Evolutionary conservation across 2,329 filamentous ascomycete genomes (phyloP).

Genomic region (Phialocephala sp.): DNA sequence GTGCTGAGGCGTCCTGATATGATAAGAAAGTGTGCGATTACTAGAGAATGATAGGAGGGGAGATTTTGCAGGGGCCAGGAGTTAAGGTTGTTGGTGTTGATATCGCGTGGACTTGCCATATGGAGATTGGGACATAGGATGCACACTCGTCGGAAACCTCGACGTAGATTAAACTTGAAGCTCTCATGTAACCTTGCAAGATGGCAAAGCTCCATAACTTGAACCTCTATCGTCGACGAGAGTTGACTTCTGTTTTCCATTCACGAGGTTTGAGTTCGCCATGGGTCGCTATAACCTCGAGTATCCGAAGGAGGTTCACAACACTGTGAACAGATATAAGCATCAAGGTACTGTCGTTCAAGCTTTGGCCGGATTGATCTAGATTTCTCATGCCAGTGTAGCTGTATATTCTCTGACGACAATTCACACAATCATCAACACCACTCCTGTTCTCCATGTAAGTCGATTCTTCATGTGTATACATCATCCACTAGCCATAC

Average conservation of each 20-base stretch:
- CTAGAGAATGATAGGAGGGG: slow-evolving; percentile 3
- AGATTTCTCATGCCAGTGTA: slow-evolving; percentile 6
- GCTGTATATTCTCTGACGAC: slow-evolving; percentile 53
- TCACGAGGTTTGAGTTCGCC: background rate
- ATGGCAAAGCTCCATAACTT: background rate
- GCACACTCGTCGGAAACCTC: background rate
- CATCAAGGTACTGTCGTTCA: slow-evolving; percentile 30
- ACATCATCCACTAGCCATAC: background rate
- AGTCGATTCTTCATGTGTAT: background rate
- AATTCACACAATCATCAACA: slow-evolving; percentile 79
- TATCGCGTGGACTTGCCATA: slow-evolving; percentile 23
- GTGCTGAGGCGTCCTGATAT: background rate
- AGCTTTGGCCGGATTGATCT: background rate
- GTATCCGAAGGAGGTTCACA: slow-evolving; percentile 36
- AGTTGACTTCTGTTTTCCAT: background rate
- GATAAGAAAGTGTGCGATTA: slow-evolving; percentile 12
- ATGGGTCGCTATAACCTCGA: slow-evolving; percentile 36
- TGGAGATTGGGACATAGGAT: slow-evolving; percentile 11
- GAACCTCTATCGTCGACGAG: background rate
- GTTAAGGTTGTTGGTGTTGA: background rate
- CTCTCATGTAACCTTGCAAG: slow-evolving; percentile 1
- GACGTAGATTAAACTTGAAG: background rate
- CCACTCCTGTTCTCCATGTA: slow-evolving; percentile 65
- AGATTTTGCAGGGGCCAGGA: background rate
- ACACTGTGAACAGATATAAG: slow-evolving; percentile 39